Percentiles rank a stretch among this genome's conserved stretches.
phyloP scores from a whole-genome alignment of 768 basidiomycete genomes.

The Clavulina sp. region DNA sequence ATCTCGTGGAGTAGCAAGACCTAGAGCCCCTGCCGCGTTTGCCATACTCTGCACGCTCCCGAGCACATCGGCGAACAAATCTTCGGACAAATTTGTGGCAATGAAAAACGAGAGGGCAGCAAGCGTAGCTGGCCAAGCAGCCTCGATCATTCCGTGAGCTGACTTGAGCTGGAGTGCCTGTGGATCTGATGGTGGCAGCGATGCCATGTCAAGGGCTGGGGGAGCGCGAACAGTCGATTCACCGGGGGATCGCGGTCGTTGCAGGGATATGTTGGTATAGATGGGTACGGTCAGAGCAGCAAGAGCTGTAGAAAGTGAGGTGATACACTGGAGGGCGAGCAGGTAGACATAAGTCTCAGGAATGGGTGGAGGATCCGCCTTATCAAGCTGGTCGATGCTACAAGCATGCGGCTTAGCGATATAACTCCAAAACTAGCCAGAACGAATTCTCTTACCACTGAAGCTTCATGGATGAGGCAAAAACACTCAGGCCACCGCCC shows the following conservation, averaged over 20 bases:
- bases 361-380: slow-evolving; percentile 83
- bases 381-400: slow-evolving; percentile 96
- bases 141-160: slow-evolving; percentile 63
- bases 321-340: slow-evolving; percentile 73
- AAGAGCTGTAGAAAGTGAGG: slow-evolving; percentile 75
- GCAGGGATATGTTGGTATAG: slow-evolving; percentile 54
- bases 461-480: slow-evolving; percentile 66
- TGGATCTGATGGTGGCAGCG: slow-evolving; percentile 34
- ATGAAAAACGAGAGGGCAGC: slow-evolving; percentile 82
- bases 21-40: slow-evolving; percentile 78
- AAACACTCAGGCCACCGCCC: slow-evolving; percentile 50
- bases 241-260: slow-evolving; percentile 42
- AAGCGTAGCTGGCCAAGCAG: slow-evolving; percentile 83
- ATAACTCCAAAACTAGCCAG: not conserved
- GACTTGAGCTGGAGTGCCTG: slow-evolving; percentile 40
- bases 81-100: slow-evolving; percentile 78
- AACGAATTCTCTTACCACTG: slow-evolving; percentile 50
- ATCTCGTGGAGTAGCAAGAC: slow-evolving; percentile 70
- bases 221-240: slow-evolving; percentile 53
- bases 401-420: slow-evolving; percentile 7
- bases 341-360: slow-evolving; percentile 92
- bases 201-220: slow-evolving; percentile 45
- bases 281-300: slow-evolving; percentile 54
- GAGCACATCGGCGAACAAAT: slow-evolving; percentile 76
- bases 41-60: slow-evolving; percentile 70